Base-by-base conservation (phyloP, 768 basidiomycete genomes). In the Cyclocybe cylindracea region DNA sequence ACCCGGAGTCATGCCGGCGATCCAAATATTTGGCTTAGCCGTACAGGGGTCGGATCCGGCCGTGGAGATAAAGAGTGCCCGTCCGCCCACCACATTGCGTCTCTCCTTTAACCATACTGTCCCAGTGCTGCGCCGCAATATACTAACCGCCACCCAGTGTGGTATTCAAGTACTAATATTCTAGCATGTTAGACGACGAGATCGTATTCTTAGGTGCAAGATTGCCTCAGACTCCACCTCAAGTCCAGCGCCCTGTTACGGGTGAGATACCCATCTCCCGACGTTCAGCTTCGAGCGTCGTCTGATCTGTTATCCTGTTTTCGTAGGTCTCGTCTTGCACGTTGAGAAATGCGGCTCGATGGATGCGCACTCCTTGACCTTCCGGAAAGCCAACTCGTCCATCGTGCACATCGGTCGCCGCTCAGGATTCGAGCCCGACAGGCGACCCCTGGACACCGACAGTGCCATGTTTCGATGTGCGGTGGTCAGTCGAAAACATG, bases 401-500 rank as follows among this genome's bases (percentile, higher is more conserved):
- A 77, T 78, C 42, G 73, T 91, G 11, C 75, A 80, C 54, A 83
- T 91, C 61, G 89, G 89, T 4, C 83, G 89, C 42, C 82, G 83
- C 52, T 82, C 88, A 8, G 75, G 78, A 14, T 74, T 73, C 50
- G 76, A 80, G 57, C 59, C 64, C 37, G 72, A 65, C 51, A 65
- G 69, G 55, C 66, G 72, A 67, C 63, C 68, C 43, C 62, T 67
- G 42, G 74, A 71, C 50, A 67, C 66, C 44, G 74, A 76, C 48
- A 76, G 75, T 50, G 86, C 83, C 11, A 78, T 83, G 66, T 91
- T 91, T 57, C 70, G 82, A 44, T 91, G 89, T 62, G 85, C 87
- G 31, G 89, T 91, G 41, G 86, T 92, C 56, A 89, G 87, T 65
- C 79, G 89, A 19, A 80, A 72, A 61, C 89, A 92, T 71, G 89